Percentiles rank a stretch among this genome's conserved stretches.
phyloP scores from a whole-genome alignment of 1,284 basidiomycete genomes.

The Trichosporon sp. region DNA sequence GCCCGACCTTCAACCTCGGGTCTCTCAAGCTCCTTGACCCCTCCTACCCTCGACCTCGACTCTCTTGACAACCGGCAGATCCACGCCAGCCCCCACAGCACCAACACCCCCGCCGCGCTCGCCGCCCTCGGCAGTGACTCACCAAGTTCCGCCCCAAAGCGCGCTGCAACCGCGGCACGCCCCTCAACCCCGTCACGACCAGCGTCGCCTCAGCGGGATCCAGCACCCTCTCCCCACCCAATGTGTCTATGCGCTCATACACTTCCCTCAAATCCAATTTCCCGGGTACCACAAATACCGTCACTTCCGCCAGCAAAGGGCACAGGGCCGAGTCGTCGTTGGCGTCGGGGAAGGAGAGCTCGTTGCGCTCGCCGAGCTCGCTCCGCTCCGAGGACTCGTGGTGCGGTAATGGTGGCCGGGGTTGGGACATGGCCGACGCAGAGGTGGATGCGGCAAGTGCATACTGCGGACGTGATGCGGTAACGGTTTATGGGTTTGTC shows the following conservation, averaged over 20 bases:
- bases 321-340: slow-evolving; percentile 24
- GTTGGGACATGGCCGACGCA: neutral
- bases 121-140: slow-evolving; percentile 5
- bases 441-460: neutral
- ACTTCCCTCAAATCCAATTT: slow-evolving; percentile 42
- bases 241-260: slow-evolving; percentile 43
- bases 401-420: neutral
- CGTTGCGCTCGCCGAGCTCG: neutral
- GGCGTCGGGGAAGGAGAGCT: neutral
- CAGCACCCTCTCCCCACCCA: slow-evolving; percentile 45
- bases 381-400: slow-evolving; percentile 9
- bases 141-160: slow-evolving; percentile 32
- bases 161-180: slow-evolving; percentile 44
- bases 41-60: too few species aligned
- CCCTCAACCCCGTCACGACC: slow-evolving; percentile 48
- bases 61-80: too few species aligned
- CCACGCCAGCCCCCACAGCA: too few species aligned
- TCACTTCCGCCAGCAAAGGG: slow-evolving; percentile 48
- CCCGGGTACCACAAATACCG: slow-evolving; percentile 51
- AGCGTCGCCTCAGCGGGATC: slow-evolving; percentile 36
- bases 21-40: too few species aligned
- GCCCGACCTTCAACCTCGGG: too few species aligned
- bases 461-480: neutral
- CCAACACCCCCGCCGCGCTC: neutral
- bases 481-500: neutral